Evolutionary conservation across 805 yeast genomes (phyloP), one percentile per base, ranked within the genome.

Genomic region (Nakazawaea holstii): DNA sequence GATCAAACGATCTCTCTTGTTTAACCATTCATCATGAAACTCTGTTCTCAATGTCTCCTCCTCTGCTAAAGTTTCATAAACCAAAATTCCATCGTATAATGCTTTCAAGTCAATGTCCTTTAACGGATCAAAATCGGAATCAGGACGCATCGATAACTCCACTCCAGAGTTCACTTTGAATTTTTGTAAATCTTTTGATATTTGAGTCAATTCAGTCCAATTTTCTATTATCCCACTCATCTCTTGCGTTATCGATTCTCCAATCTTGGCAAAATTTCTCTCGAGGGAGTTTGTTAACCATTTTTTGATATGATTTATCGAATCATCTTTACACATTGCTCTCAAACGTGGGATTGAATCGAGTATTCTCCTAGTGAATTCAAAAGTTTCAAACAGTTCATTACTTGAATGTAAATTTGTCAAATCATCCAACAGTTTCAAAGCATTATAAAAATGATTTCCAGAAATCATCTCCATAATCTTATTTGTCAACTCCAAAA

Each of bases 91-190:
- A 65, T 92, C 97, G 62, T 80, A 87, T 28, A 92, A 70, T 6
- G 90, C 85, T n/a, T 80, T 75, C 49, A 91, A 63, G 48, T 82
- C 82, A 30, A 89, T 73, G 14, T 67, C 65, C 5, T 68, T 67
- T 42, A 83, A 65, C 2, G 82, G 72, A 54, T 76, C 72, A 49
- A 76, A 74, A 53, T 68, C 71, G 49, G 62, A 60, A 44, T 68
- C 66, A 0, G 82, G 73, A 56, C 97, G 73, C 59, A 89, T 70
- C 6, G 95, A 79, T 7, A 78, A 64, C 62, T 92, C 98, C 5
- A 91, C 87, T 0, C 96, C 87, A 0, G 97, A 87, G 61, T 91
- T 91, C 53, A 92, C 76, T 56, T 85, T 82, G 61, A 79, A 87
- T 7, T 75, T 66, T 4, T 70, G 62, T 43, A 82, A 70, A 30